phyloP scores from a whole-genome alignment of 345 rosid genomes.

The Toxicodendron radicans region DNA sequence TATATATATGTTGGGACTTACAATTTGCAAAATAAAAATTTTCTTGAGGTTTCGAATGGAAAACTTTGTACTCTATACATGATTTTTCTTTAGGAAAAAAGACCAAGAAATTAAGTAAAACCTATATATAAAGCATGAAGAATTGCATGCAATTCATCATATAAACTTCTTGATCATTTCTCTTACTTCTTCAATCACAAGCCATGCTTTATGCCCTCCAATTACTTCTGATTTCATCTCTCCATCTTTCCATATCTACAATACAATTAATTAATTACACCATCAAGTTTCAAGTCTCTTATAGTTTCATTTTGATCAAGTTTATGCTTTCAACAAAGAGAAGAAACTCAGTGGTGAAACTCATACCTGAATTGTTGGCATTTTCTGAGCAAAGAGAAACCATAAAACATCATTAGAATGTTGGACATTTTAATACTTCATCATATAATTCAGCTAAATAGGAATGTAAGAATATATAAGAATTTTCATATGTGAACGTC shows the following conservation, averaged over 20 bases:
- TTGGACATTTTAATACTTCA: neutral
- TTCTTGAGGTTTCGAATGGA: too few species aligned
- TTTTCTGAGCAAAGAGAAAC: constrained; percentile 53
- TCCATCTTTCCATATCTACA: constrained; percentile 82
- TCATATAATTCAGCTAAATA: too few species aligned
- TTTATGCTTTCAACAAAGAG: neutral
- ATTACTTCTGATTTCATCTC: constrained; percentile 92
- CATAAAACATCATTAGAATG: neutral
- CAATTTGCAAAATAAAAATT: too few species aligned
- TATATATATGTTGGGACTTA: too few species aligned
- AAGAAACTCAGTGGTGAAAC: too few species aligned
- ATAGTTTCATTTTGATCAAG: neutral
- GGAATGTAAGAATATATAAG: too few species aligned
- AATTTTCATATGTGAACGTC: too few species aligned
- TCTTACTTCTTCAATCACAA: constrained; percentile 81
- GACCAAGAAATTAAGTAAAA: neutral
- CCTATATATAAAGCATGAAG: too few species aligned
- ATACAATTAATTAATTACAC: neutral
- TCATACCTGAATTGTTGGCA: constrained; percentile 91
- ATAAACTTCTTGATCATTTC: constrained; percentile 66
- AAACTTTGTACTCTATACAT: neutral
- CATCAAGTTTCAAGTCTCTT: neutral
- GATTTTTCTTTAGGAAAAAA: neutral
- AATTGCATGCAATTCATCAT: constrained; percentile 17
- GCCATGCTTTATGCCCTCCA: constrained; percentile 97